Base-by-base conservation (phyloP, 805 yeast species). In the Jamesozyma rosinii region DNA sequence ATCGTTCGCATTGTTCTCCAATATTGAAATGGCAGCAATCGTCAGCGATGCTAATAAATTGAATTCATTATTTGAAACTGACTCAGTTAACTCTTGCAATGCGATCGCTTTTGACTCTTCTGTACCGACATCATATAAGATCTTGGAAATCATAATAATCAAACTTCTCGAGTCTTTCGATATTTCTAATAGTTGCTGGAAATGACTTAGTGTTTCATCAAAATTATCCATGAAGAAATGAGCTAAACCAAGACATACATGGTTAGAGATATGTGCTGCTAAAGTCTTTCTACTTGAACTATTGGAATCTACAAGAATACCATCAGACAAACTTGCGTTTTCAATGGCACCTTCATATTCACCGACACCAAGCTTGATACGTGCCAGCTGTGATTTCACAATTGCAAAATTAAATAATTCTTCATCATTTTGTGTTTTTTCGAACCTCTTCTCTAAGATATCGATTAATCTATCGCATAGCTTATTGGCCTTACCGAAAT, bases 21-120 rank as follows among this genome's bases (percentile, higher is more conserved):
- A 67, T 2, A 92, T 70, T 0, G 85, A 71, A 19, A 90, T 77
- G 0, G 94, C 88, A 6, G 95, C 96, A 35, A 90, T 67, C 1
- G 87, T 75, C 45, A 89, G 62, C 0, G 85, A 80, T 1, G 84
- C 77, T 20, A 77, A 55, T 37, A 86, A 63, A 2, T 88, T 77
- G 1, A 83, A 69, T 0, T 95, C 95, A 44, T 74, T 61, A 3
- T 65, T 68, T 46, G 75, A 81, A 34, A 88, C 76, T 52, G 72
- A 77, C 20, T 73, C 70, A 51, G 83, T 81, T 36, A 90, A 63
- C 59, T 87, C 95, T 52, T 88, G 95, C 38, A 84, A 56, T 0
- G 97, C 95, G 1, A 88, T 89, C 49, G 79, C 82, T 45, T 77
- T 80, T 1, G 92, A 78, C 4, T 83, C 92, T n/a, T 74, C 77